These are phyloP conservation scores for Andrographis paniculata DNA, from an alignment of 305 asterid species.

Conservation along the genomic window DNA sequence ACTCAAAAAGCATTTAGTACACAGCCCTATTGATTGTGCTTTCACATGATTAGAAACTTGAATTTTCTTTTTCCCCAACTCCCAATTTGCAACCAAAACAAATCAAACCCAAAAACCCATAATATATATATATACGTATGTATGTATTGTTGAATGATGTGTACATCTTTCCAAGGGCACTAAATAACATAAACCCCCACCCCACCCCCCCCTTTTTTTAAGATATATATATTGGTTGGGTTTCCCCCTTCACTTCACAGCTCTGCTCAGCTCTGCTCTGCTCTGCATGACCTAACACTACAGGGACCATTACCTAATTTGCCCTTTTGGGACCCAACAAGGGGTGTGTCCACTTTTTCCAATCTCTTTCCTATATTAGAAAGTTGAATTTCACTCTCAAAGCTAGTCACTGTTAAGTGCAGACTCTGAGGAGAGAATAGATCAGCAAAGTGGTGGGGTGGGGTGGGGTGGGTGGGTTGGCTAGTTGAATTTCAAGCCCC, in stretches of 20 bases:
- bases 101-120: background rate
- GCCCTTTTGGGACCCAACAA: conserved; percentile 45
- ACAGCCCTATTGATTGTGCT: conserved; percentile 19
- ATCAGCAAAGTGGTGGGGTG: too few species aligned
- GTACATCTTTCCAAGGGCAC: conserved; percentile 31
- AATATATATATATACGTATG: too few species aligned
- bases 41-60: conserved; percentile 33
- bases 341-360: conserved; percentile 27
- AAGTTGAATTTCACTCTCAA: conserved; percentile 40
- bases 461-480: too few species aligned
- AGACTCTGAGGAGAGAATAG: conserved; percentile 53
- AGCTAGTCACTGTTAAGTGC: conserved; percentile 35
- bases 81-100: conserved; percentile 1
- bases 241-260: too few species aligned
- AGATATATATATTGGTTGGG: too few species aligned
- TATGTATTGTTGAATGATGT: background rate
- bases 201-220: too few species aligned
- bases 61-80: conserved; percentile 6
- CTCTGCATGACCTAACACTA: conserved; percentile 41
- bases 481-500: conserved; percentile 42
- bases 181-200: conserved; percentile 6
- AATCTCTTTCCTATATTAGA: conserved; percentile 28
- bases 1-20: conserved; percentile 20
- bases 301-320: conserved; percentile 36
- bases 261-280: conserved; percentile 2